Evolutionary conservation across 2,329 filamentous ascomycete species (phyloP), one percentile per base, ranked within the genome.

Genomic region (Rhynchosporium graminicola): DNA sequence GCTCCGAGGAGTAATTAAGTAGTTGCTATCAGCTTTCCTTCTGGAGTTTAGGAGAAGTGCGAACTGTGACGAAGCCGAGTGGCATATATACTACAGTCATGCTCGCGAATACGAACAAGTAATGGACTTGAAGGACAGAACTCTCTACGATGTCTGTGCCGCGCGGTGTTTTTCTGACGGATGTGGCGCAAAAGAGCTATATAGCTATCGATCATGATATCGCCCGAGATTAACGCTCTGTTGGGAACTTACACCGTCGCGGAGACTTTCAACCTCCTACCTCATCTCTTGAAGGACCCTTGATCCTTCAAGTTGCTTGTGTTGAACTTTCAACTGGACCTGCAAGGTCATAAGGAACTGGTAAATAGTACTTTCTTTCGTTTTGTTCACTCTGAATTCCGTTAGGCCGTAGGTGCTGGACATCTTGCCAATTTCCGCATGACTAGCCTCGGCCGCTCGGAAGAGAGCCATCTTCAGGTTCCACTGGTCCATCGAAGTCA

Each of bases 171-270:
- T 47, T 31, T 29, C 45, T 47, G 6, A 57, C 42, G 28, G 55
- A 57, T 38, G 47, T 59, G 57, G 57, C 57, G 10, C 29, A 28
- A 42, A 40, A 38, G 15, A 52, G 48, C 48, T 52, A 26, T 36
- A 7, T n/a, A 9, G 13, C 5, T 36, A n/a, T 51, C 29, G n/a
- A 29, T 15, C 8, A 33, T 5, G 15, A 7, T 6, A 10, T 33
- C 1, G 15, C 28, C 13, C 8, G 10, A 51, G 13, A n/a, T 15
- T 51, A n/a, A n/a, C n/a, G 10, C 3, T 13, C 33, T n/a, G 2
- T 10, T 4, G 7, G 12, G 15, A 15, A 38, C 31, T 52, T 38
- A 52, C 48, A 26, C 48, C 48, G 26, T 38, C 48, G n/a, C 48
- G 31, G 26, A 52, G 48, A 26, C 48, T 52, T 38, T 38, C 33